Evolutionary conservation across 768 basidiomycete genomes (phyloP).

Genomic region (Tulasnella sp.): DNA sequence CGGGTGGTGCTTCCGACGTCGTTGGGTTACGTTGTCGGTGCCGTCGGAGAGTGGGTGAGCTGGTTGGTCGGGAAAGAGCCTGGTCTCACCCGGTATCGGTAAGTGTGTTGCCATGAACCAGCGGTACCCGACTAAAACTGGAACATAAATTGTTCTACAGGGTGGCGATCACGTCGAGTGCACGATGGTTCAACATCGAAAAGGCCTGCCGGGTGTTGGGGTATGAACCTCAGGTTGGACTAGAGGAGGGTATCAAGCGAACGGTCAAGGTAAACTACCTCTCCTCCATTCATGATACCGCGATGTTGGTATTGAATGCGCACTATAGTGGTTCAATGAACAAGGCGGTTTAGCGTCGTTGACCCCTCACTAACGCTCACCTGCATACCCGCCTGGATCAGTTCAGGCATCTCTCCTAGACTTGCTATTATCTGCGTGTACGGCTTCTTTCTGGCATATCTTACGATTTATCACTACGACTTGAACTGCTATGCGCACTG

Average conservation of each 20-base stretch:
- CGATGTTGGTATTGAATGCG: too few relatives aligned
- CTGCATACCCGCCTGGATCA: too few relatives aligned
- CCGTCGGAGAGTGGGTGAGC: constrained; percentile 57
- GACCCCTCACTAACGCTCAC: too few relatives aligned
- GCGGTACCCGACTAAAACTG: background rate
- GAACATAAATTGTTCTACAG: constrained; percentile 23
- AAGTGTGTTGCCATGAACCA: background rate
- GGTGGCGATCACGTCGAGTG: constrained; percentile 63
- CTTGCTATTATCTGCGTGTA: too few relatives aligned
- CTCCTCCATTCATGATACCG: too few relatives aligned
- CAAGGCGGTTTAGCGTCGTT: too few relatives aligned
- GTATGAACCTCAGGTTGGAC: constrained; percentile 80
- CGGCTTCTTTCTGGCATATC: too few relatives aligned
- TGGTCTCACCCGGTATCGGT: constrained; percentile 64
- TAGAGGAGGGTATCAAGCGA: constrained; percentile 75
- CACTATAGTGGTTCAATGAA: too few relatives aligned
- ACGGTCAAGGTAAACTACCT: constrained; percentile 50
- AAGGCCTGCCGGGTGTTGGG: constrained; percentile 82
- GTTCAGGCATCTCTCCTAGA: too few relatives aligned
- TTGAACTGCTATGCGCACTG: too few relatives aligned
- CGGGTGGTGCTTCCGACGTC: constrained; percentile 41
- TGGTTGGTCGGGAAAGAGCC: constrained; percentile 51
- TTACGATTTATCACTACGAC: too few relatives aligned
- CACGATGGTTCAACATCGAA: constrained; percentile 86
- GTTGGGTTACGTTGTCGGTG: constrained; percentile 60